Percentiles rank a stretch among this genome's conserved stretches.
These are phyloP conservation scores for Talaromyces amestolkiae DNA, from an alignment of 2,329 filamentous ascomycete genomes.

Conservation along the genomic window DNA sequence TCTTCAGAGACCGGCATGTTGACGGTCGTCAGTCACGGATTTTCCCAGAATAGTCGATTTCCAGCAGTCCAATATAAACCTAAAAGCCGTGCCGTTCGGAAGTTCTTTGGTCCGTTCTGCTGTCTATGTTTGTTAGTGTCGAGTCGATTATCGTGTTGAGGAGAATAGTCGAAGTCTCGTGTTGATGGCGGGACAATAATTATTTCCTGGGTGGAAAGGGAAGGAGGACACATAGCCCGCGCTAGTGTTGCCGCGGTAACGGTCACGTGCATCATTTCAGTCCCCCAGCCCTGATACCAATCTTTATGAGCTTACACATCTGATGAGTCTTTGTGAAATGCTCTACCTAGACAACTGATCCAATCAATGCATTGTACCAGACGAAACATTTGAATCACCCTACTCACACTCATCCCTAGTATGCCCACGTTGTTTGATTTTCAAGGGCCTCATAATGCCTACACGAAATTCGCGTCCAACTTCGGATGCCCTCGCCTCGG, in stretches of 20 bases:
- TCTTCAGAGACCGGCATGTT: conserved; percentile 44
- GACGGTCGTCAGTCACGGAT: conserved; percentile 28
- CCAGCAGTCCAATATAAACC: background rate
- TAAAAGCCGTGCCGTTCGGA: background rate
- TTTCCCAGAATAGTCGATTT: background rate
- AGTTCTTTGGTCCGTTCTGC: background rate
- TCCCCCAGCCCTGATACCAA: no score
- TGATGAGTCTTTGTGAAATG: no score
- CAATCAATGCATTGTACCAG: no score
- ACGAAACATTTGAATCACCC: no score
- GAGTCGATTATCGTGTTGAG: background rate
- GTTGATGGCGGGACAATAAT: background rate
- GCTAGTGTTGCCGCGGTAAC: conserved; percentile 32
- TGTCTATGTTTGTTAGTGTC: background rate
- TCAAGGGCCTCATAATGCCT: conserved; percentile 8
- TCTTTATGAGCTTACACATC: no score
- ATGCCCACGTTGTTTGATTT: background rate
- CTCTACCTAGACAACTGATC: no score
- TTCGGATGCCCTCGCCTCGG: background rate
- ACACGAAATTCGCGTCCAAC: conserved; percentile 6
- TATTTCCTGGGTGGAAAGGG: background rate
- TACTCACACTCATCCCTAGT: background rate
- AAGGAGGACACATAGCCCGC: conserved; percentile 4
- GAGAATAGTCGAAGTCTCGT: conserved; percentile 4
- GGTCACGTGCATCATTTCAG: conserved; percentile 27